Conservation (phyloP, 345 rosid species). For the Cardamine resedifolia region DNA sequence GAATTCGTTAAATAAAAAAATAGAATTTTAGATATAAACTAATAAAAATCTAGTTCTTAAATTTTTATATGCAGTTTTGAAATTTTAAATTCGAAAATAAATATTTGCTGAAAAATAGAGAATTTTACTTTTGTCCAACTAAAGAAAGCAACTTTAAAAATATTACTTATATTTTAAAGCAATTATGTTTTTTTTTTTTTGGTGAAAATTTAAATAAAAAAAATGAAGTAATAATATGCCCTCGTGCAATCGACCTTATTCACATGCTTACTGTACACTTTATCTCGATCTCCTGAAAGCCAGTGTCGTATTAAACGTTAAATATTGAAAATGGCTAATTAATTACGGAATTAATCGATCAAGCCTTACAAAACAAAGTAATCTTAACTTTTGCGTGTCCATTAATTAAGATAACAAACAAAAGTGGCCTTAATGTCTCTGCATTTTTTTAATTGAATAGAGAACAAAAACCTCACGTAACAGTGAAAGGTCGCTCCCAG, state of each 20-base stretch:
- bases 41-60: not conserved
- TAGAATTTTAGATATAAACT: not conserved
- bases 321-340: slow-evolving; percentile 8
- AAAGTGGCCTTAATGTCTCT: slow-evolving; percentile 24
- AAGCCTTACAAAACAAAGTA: slow-evolving; percentile 31
- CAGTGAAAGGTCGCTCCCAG: slow-evolving; percentile 34
- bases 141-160: slow-evolving; percentile 18
- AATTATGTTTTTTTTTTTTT: slow-evolving; percentile 18
- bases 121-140: slow-evolving; percentile 8
- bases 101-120: not conserved
- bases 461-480: slow-evolving; percentile 37
- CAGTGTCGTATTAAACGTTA: slow-evolving; percentile 39
- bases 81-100: not conserved
- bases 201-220: slow-evolving; percentile 4
- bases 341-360: slow-evolving; percentile 23
- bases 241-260: slow-evolving; percentile 40
- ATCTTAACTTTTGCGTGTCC: slow-evolving; percentile 26
- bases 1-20: not conserved
- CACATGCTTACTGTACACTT: slow-evolving; percentile 41
- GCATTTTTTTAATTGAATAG: slow-evolving; percentile 16
- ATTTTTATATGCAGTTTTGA: not conserved
- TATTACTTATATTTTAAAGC: not conserved
- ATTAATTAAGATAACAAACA: slow-evolving; percentile 23
- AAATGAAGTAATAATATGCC: slow-evolving; percentile 42
- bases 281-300: slow-evolving; percentile 40